These are phyloP conservation scores for Monosporascus sp. DNA, from an alignment of 2,329 filamentous ascomycete species.

Conservation along the genomic window DNA sequence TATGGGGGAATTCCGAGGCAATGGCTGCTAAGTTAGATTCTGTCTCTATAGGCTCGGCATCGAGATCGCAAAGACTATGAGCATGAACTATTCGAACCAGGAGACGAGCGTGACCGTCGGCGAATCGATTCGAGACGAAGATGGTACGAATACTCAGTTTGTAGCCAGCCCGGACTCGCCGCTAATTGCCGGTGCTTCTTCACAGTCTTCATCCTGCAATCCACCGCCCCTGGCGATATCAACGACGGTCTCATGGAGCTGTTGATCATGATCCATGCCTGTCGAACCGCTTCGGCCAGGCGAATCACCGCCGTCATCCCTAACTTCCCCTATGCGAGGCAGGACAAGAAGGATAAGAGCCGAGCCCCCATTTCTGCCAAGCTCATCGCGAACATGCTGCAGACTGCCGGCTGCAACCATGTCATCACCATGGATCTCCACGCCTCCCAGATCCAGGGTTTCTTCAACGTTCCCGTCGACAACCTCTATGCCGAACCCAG, in stretches of 20 bases:
- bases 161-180: conserved; percentile 55
- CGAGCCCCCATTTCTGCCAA: conserved; percentile 95
- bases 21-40: background rate
- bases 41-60: conserved; percentile 58
- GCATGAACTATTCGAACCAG: conserved; percentile 80
- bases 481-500: conserved; percentile 93
- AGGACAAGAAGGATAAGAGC: conserved; percentile 94
- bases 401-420: conserved; percentile 87
- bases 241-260: conserved; percentile 98
- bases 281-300: conserved; percentile 63
- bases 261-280: conserved; percentile 96
- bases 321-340: conserved; percentile 92
- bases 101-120: conserved; percentile 90
- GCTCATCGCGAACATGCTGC: conserved; percentile 95
- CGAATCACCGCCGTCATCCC: conserved; percentile 94
- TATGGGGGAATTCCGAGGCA: background rate
- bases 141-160: conserved; percentile 43
- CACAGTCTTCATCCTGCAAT: conserved; percentile 87
- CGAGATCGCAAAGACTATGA: conserved; percentile 72
- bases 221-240: conserved; percentile 90
- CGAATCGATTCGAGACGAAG: conserved; percentile 93
- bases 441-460: conserved; percentile 89
- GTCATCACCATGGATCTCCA: conserved; percentile 96
- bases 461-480: conserved; percentile 76
- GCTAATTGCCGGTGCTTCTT: conserved; percentile 32